Conservation (phyloP, 441 rosid species). For the Erysimum cheiri region DNA sequence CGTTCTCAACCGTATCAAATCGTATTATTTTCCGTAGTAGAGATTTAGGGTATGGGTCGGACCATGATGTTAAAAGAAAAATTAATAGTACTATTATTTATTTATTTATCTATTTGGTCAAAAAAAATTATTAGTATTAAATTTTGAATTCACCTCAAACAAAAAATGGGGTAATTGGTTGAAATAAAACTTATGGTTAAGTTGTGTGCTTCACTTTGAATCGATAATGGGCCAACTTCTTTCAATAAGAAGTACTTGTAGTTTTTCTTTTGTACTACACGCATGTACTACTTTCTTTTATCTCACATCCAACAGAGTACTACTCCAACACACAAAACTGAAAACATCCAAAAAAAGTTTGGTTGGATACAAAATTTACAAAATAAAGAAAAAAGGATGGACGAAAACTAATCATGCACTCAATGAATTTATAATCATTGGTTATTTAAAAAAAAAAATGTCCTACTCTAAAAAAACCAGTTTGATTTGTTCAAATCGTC, state of each 20-base stretch:
- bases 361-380: not conserved
- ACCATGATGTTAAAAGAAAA: too few species aligned
- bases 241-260: not conserved
- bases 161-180: too few species aligned
- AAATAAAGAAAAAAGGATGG: not conserved
- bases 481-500: not conserved
- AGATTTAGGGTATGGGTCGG: too few species aligned
- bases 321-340: constrained; percentile 30
- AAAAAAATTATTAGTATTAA: too few species aligned
- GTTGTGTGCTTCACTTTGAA: not conserved
- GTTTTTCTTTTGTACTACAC: constrained; percentile 35
- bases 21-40: too few species aligned
- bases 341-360: constrained; percentile 17
- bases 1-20: too few species aligned
- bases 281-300: constrained; percentile 36
- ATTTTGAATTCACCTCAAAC: too few species aligned
- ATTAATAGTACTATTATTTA: too few species aligned
- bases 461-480: not conserved
- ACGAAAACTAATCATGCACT: not conserved
- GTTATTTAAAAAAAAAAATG: not conserved
- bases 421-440: not conserved
- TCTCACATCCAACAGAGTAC: constrained; percentile 40
- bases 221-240: constrained; percentile 12
- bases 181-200: not conserved
- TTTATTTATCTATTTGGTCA: too few species aligned